phyloP scores from a whole-genome alignment of 148 eudicot genomes.

The Dysphania ambrosioides region DNA sequence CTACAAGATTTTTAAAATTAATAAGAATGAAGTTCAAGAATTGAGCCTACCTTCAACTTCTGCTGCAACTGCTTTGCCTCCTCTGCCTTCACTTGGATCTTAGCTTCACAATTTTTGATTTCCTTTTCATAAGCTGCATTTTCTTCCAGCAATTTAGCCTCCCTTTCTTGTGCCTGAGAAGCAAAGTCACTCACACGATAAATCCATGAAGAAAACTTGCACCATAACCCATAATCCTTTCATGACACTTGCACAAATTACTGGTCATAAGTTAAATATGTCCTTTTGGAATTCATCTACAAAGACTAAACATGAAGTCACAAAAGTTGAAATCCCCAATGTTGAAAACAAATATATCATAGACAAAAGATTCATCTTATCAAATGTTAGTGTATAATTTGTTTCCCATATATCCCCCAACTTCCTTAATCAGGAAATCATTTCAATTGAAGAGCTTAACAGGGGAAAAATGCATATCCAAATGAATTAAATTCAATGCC shows the following conservation, averaged over 20 bases:
- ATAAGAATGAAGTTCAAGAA: not conserved
- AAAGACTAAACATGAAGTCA: not conserved
- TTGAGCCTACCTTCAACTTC: conserved; percentile 59
- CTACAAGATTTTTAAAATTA: not conserved
- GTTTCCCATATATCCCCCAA: not conserved
- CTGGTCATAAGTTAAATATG: conserved; percentile 9
- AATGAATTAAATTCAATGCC: no score
- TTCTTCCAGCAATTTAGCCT: conserved; percentile 66
- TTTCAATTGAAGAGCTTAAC: no score
- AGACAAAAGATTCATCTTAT: not conserved
- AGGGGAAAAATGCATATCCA: no score
- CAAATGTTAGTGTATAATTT: not conserved
- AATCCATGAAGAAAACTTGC: conserved; percentile 10
- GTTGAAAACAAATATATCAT: not conserved
- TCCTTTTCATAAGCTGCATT: conserved; percentile 75
- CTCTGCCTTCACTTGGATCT: conserved; percentile 73
- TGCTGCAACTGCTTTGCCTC: conserved; percentile 56
- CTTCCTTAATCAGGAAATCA: no score
- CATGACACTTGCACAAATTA: conserved; percentile 8
- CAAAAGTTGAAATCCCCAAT: not conserved
- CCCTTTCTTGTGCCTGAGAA: conserved; percentile 72
- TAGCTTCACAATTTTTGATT: conserved; percentile 61
- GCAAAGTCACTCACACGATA: conserved; percentile 14
- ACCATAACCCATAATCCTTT: not conserved
- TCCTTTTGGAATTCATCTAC: not conserved